Evolutionary conservation across 371 early-diverging fungal species (phyloP).

Genomic region (Mucor circinelloides): DNA sequence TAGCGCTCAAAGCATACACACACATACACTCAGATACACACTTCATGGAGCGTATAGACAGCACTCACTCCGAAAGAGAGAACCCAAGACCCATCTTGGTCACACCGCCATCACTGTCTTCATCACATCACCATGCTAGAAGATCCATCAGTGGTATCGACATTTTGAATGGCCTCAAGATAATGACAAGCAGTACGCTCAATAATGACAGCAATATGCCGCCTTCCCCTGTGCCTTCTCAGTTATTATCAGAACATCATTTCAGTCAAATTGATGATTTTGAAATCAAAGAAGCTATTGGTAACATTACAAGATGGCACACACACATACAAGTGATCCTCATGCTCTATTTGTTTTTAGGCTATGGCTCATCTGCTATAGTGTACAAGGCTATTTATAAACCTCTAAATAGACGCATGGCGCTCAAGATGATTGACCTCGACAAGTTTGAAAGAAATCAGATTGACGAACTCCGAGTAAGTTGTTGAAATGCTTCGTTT

Average conservation of each 20-base stretch:
- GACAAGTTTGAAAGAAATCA: constrained; percentile 88
- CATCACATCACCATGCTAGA: constrained; percentile 14
- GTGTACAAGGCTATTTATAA: constrained; percentile 78
- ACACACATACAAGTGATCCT: too few relatives aligned
- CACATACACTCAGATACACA: too few relatives aligned
- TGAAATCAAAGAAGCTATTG: constrained; percentile 43
- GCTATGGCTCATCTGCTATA: constrained; percentile 83
- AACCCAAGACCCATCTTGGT: constrained; percentile 16
- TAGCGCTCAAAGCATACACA: too few relatives aligned
- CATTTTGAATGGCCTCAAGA: constrained; percentile 25
- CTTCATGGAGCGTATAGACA: constrained; percentile 21
- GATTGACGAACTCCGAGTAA: constrained; percentile 84
- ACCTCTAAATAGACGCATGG: constrained; percentile 66
- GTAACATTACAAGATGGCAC: constrained; percentile 11
- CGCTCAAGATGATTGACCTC: constrained; percentile 84
- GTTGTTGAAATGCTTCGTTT: not conserved
- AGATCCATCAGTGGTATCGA: constrained; percentile 27
- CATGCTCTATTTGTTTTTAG: constrained; percentile 30
- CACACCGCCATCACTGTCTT: not conserved
- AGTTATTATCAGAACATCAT: constrained; percentile 16
- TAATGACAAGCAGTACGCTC: constrained; percentile 15
- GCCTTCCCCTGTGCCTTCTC: constrained; percentile 19
- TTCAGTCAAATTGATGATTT: constrained; percentile 45
- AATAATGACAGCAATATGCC: constrained; percentile 9
- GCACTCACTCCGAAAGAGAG: constrained; percentile 15